Evolutionary conservation across 2,329 filamentous ascomycete genomes (phyloP).

Genomic region (Colletotrichum liriopes): DNA sequence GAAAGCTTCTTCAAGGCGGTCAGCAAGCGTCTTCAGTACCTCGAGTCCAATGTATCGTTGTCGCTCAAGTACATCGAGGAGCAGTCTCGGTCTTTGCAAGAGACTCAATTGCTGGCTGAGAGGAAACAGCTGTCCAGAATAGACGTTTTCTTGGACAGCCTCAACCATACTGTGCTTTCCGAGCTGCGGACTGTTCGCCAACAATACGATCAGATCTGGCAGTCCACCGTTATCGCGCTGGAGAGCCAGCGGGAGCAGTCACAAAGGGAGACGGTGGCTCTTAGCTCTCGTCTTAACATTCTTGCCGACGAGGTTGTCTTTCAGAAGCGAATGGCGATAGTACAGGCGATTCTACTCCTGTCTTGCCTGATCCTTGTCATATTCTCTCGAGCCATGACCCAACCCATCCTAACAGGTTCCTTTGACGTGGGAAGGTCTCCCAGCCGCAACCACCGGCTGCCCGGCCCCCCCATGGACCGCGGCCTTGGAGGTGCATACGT

Average conservation of each 20-base stretch:
- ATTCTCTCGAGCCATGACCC: conserved; percentile 67
- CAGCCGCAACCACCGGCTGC: conserved; percentile 17
- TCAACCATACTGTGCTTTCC: conserved; percentile 89
- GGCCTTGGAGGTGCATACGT: background rate
- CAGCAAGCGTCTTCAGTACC: conserved; percentile 90
- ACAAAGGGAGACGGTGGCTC: conserved; percentile 85
- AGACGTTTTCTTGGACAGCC: conserved; percentile 81
- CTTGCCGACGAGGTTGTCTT: conserved; percentile 93
- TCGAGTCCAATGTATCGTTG: conserved; percentile 93
- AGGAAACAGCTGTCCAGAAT: conserved; percentile 90
- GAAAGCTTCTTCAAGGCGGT: conserved; percentile 99
- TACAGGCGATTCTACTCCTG: conserved; percentile 89
- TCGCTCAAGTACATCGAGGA: conserved; percentile 97
- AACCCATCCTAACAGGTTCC: conserved; percentile 32
- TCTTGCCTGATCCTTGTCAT: conserved; percentile 90
- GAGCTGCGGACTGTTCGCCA: conserved; percentile 84
- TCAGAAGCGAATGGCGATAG: conserved; percentile 92
- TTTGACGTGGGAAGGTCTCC: conserved; percentile 27
- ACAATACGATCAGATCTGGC: conserved; percentile 97
- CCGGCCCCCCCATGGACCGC: conserved; percentile 1
- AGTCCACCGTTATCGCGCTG: conserved; percentile 92
- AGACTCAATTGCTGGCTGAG: conserved; percentile 89
- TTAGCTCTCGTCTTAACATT: conserved; percentile 85
- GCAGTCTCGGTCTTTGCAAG: conserved; percentile 90
- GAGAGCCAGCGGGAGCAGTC: conserved; percentile 90